A percentile compares a stretch with the other conserved stretches of the same genome.
phyloP scores from a whole-genome alignment of 257 asterid species.

The Solanum chiquidenum region DNA sequence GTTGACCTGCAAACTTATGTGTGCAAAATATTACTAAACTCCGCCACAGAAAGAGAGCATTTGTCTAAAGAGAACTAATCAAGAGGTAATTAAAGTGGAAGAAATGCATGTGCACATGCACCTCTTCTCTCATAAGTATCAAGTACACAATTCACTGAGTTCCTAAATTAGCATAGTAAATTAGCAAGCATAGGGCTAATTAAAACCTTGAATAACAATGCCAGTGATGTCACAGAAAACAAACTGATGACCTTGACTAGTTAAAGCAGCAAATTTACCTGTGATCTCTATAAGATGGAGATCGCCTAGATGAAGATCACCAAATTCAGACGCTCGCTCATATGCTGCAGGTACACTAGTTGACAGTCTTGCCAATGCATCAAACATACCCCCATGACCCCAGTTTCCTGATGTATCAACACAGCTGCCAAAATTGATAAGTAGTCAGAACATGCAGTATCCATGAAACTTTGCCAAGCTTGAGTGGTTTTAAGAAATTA shows the following conservation, averaged over 20 bases:
- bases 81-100: not conserved
- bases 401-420: conserved; percentile 92
- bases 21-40: not conserved
- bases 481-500: not conserved
- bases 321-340: conserved; percentile 69
- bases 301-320: conserved; percentile 88
- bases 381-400: conserved; percentile 94
- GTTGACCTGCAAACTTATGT: not conserved
- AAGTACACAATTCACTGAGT: not conserved
- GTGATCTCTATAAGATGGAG: conserved; percentile 65
- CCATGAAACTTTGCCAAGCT: not conserved
- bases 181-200: not conserved
- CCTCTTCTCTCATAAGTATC: not conserved
- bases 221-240: not conserved
- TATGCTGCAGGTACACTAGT: conserved; percentile 53
- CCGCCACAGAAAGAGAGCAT: not conserved
- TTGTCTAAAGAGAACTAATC: not conserved
- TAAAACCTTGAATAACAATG: not conserved
- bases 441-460: not conserved
- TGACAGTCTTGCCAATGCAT: conserved; percentile 67
- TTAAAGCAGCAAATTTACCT: conserved; percentile 28
- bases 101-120: not conserved
- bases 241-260: not conserved
- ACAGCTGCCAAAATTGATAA: conserved; percentile 45
- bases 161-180: not conserved